These are phyloP conservation scores for Tillandsia fasciculata DNA, from an alignment of 176 grass and related monocot species.

Conservation along the genomic window DNA sequence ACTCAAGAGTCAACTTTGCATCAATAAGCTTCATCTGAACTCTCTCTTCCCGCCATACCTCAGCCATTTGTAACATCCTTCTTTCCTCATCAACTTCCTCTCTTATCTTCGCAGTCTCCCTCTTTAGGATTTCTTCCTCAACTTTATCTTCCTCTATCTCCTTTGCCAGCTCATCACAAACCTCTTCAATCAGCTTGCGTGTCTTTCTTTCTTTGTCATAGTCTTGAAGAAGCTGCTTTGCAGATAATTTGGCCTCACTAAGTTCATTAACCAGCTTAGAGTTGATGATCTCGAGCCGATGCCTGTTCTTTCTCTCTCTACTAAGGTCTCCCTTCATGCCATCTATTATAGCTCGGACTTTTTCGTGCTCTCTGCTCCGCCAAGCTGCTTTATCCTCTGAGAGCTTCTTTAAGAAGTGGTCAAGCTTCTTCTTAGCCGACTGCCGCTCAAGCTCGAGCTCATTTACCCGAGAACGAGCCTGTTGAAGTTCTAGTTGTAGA, in stretches of 20 bases:
- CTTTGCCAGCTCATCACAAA: slow-evolving; percentile 85
- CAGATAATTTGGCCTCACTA: slow-evolving; percentile 60
- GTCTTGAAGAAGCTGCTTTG: slow-evolving; percentile 69
- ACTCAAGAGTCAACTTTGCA: slow-evolving; percentile 81
- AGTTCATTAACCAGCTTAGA: slow-evolving; percentile 74
- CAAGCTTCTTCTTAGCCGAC: slow-evolving; percentile 84
- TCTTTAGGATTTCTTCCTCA: slow-evolving; percentile 75
- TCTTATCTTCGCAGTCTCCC: slow-evolving; percentile 48
- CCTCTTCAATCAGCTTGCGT: slow-evolving; percentile 75
- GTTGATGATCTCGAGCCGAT: slow-evolving; percentile 58
- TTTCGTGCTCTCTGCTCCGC: slow-evolving; percentile 83
- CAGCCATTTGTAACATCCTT: slow-evolving; percentile 96
- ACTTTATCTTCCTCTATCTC: slow-evolving; percentile 95
- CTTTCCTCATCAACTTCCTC: slow-evolving; percentile 83
- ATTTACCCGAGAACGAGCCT: slow-evolving; percentile 44
- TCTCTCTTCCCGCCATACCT: slow-evolving; percentile 94
- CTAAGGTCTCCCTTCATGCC: slow-evolving; percentile 86
- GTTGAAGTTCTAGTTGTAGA: slow-evolving; percentile 63
- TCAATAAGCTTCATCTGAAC: slow-evolving; percentile 98
- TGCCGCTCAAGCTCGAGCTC: slow-evolving; percentile 59
- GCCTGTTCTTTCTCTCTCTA: slow-evolving; percentile 71
- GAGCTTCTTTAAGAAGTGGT: slow-evolving; percentile 84
- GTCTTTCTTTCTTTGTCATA: slow-evolving; percentile 75
- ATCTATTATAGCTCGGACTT: slow-evolving; percentile 62
- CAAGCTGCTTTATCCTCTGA: slow-evolving; percentile 84